Conservation (phyloP, 805 yeast species). For the Saturnispora serradocipensis region DNA sequence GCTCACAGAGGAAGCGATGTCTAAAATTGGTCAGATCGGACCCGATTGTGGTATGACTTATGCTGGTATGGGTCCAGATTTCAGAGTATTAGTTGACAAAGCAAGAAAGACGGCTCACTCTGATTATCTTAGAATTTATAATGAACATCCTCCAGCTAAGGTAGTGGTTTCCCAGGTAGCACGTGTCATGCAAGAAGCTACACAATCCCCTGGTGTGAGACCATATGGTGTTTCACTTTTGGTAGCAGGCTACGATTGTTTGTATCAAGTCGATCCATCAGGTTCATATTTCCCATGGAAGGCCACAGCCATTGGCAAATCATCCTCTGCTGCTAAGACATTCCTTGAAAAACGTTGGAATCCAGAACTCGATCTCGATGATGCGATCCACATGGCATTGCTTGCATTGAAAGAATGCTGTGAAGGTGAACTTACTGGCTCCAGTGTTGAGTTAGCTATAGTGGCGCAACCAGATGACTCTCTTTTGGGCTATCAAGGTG, state of each 20-base stretch:
- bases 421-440: conserved; percentile 97
- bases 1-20: conserved; percentile 65
- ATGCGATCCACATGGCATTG: conserved; percentile 93
- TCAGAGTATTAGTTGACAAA: conserved; percentile 85
- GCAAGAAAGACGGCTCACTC: conserved; percentile 92
- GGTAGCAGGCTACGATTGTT: conserved; percentile 89
- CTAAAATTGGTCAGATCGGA: conserved; percentile 75
- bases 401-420: conserved; percentile 91
- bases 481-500: conserved; percentile 79
- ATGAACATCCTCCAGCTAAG: conserved; percentile 95
- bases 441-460: conserved; percentile 85
- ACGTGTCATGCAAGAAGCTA: conserved; percentile 92
- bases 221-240: conserved; percentile 96
- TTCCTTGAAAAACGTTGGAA: conserved; percentile 98
- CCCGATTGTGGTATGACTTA: conserved; percentile 96
- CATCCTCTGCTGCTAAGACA: conserved; percentile 93
- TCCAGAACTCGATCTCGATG: conserved; percentile 93
- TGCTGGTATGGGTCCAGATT: conserved; percentile 99
- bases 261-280: conserved; percentile 96
- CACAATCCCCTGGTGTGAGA: conserved; percentile 36
- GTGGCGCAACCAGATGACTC: conserved; percentile 78
- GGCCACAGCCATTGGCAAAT: conserved; percentile 98
- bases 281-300: conserved; percentile 99
- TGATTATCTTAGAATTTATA: conserved; percentile 83
- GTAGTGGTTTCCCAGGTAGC: conserved; percentile 92